Percentiles rank a stretch among this genome's conserved stretches.
phyloP scores from a whole-genome alignment of 1,139 yeast species.

The Taphrina populina region DNA sequence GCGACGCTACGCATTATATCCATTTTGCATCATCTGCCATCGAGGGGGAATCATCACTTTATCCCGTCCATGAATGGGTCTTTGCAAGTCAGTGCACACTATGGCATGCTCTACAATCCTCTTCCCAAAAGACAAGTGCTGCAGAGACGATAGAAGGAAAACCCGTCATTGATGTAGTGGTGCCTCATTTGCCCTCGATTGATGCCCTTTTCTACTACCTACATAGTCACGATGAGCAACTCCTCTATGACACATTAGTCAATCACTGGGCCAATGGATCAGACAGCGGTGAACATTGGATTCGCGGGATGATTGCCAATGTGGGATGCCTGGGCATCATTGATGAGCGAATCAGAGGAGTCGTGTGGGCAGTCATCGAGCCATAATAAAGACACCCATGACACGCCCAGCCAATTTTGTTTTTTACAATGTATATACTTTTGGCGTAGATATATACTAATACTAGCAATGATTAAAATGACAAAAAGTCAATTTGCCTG shows the following conservation, averaged over 20 bases:
- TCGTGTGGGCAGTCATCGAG: conserved; percentile 11
- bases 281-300: neutral
- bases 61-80: neutral
- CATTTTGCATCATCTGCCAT: neutral
- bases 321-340: conserved; percentile 3
- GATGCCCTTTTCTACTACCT: conserved; percentile 3
- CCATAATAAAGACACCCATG: neutral
- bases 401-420: too few species aligned
- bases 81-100: neutral
- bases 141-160: neutral
- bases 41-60: neutral
- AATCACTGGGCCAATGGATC: neutral
- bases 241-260: neutral
- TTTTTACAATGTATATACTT: too few species aligned
- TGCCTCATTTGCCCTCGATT: neutral
- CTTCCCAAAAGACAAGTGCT: neutral
- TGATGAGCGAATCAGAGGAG: conserved; percentile 7
- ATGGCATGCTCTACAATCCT: neutral
- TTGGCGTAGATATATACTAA: too few species aligned
- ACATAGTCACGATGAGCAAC: conserved; percentile 4
- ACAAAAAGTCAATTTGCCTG: too few species aligned
- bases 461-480: too few species aligned
- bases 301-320: neutral
- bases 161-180: neutral
- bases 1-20: conserved; percentile 11